Conservation (phyloP, 495 filamentous ascomycete genomes). For the Tuber indicum region DNA sequence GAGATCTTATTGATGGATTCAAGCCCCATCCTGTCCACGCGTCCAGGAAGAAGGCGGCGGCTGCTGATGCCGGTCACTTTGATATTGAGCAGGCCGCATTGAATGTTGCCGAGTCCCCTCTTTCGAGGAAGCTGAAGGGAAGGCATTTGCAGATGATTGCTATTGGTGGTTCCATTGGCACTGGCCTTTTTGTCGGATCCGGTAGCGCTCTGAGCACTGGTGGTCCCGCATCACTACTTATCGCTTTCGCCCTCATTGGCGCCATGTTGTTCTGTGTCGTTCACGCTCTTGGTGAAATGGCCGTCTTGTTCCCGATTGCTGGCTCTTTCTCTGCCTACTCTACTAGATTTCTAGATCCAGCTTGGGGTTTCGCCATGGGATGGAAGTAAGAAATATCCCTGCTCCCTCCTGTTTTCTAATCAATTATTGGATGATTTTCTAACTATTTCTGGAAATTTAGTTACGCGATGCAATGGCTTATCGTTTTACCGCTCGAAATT, state of each 20-base stretch:
- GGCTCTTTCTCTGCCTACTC: constrained; percentile 92
- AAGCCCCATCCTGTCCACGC: constrained; percentile 63
- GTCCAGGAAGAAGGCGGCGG: constrained; percentile 49
- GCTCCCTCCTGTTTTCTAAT: constrained; percentile 1
- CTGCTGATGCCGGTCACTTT: constrained; percentile 59
- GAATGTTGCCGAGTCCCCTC: constrained; percentile 67
- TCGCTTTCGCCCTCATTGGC: constrained; percentile 77
- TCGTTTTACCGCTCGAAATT: constrained; percentile 81
- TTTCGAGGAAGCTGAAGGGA: constrained; percentile 70
- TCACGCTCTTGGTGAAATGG: constrained; percentile 86
- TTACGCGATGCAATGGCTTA: constrained; percentile 90
- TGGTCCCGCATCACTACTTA: constrained; percentile 76
- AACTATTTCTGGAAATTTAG: constrained; percentile 41
- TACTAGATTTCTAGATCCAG: constrained; percentile 84
- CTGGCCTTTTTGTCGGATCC: constrained; percentile 84
- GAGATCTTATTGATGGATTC: constrained; percentile 69
- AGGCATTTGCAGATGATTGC: constrained; percentile 96
- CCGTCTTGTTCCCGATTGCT: constrained; percentile 82
- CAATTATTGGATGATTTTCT: constrained; percentile 4
- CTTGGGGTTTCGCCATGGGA: constrained; percentile 97
- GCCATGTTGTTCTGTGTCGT: constrained; percentile 87
- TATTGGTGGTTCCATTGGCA: constrained; percentile 92
- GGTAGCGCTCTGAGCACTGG: constrained; percentile 69
- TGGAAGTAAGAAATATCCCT: constrained; percentile 62
- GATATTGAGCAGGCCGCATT: constrained; percentile 68